Evolutionary conservation across 2,329 filamentous ascomycete genomes (phyloP), one percentile per base, ranked within the genome.

Genomic region (Talaromyces amestolkiae): DNA sequence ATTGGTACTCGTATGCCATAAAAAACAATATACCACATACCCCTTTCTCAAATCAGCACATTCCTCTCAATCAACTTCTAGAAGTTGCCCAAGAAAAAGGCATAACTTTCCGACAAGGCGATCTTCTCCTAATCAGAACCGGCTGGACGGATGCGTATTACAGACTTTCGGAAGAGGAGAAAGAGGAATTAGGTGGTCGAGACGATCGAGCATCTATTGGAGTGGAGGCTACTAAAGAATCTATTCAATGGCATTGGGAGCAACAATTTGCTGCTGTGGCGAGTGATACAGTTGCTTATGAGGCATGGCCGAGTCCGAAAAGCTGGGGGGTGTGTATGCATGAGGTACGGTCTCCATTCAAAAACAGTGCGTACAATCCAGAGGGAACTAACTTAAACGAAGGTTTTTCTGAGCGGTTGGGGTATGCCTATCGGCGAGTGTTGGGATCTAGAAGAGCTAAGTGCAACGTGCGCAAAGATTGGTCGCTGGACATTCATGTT

Each of bases 231-330:
- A 79, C 78, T 1, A 74, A 79, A 15, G 79, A 78, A 9, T 79
- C 79, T 3, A 76, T 84, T 4, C 75, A 79, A 27, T 87, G 84
- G 84, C 75, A 86, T n/a, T 86, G 84, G 83, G 81, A 86, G 41
- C 74, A 80, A 54, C 74, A 77, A n/a, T 86, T 87, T 69, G 75
- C 83, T 0, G 85, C 85, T 4, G 79, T 86, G 0, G 85, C 81
- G 0, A 83, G 84, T 3, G 85, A 87, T 65, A 80, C 81, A 41
- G 81, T 83, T 8, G 77, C 76, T 1, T 82, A 83, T 67, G 84
- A 86, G 68, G 78, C 76, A 9, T 80, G 80, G 71, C 76, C 78
- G n/a, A 63, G 62, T 4, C 27, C 65, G 6, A 66, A 66, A 24
- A 10, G 53, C 8, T 68, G 67, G 65, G 65, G 64, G 22, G 62